These are phyloP conservation scores for Xylaria nigripes DNA, from an alignment of 495 filamentous ascomycete species.

Conservation along the genomic window DNA sequence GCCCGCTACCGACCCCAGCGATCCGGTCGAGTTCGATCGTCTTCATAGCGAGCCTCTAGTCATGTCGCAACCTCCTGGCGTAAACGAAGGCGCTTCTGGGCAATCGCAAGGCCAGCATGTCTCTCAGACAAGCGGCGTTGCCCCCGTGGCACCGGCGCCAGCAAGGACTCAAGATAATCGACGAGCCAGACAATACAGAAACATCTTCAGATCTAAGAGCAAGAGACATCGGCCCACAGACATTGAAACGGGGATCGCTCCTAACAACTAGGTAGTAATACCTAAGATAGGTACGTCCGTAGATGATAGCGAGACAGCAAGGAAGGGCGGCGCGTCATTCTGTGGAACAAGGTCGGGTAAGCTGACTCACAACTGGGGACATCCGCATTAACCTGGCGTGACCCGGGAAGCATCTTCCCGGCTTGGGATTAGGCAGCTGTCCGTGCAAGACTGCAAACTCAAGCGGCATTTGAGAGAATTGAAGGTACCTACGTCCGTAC, in stretches of 20 bases:
- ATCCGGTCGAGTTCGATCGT: constrained; percentile 35
- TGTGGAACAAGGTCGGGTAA: too few relatives aligned
- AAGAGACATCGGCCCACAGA: constrained; percentile 30
- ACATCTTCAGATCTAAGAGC: constrained; percentile 31
- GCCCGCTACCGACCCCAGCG: constrained; percentile 33
- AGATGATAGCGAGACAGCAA: constrained; percentile 9
- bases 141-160: constrained; percentile 11
- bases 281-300: too few relatives aligned
- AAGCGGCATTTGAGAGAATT: too few relatives aligned
- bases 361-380: too few relatives aligned
- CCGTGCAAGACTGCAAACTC: too few relatives aligned
- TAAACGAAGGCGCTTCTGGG: neutral
- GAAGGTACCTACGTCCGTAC: too few relatives aligned
- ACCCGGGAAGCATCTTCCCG: too few relatives aligned
- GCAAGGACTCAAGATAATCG: constrained; percentile 17
- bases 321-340: constrained; percentile 9
- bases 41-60: constrained; percentile 18
- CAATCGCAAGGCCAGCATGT: constrained; percentile 8
- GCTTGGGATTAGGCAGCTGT: too few relatives aligned
- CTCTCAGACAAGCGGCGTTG: constrained; percentile 18
- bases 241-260: constrained; percentile 26
- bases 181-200: constrained; percentile 14
- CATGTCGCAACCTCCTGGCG: constrained; percentile 10
- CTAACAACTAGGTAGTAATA: constrained; percentile 8
- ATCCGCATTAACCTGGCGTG: too few relatives aligned